phyloP scores from a whole-genome alignment of 1,284 basidiomycete species.

The Apiotrichum sp. region DNA sequence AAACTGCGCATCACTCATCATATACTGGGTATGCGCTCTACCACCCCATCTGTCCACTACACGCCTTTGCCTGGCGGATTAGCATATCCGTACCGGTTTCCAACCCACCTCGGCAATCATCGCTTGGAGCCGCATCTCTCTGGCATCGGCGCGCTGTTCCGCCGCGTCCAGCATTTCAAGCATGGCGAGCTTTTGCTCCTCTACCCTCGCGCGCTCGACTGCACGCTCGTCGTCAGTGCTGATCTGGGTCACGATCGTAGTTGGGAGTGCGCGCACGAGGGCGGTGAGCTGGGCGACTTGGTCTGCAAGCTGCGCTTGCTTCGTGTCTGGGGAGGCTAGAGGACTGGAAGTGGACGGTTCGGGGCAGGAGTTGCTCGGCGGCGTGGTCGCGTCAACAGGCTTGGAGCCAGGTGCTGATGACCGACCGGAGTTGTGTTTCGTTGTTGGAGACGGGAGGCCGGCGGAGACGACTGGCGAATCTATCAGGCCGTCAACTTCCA shows the following conservation, averaged over 20 bases:
- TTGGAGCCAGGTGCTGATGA: neutral
- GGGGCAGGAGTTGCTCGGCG: too few relatives aligned
- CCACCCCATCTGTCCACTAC: slow-evolving; percentile 17
- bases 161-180: slow-evolving; percentile 12
- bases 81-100: neutral
- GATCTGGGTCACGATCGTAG: neutral
- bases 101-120: slow-evolving; percentile 16
- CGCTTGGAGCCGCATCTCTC: slow-evolving; percentile 13
- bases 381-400: neutral
- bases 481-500: slow-evolving; percentile 2
- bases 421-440: neutral
- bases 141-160: slow-evolving; percentile 9
- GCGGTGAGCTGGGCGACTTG: slow-evolving; percentile 4
- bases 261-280: slow-evolving; percentile 5
- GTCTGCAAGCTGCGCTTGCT: neutral
- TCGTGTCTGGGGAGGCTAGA: neutral
- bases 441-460: neutral
- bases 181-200: slow-evolving; percentile 4
- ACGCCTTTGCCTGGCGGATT: slow-evolving; percentile 12
- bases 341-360: too few relatives aligned
- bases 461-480: neutral
- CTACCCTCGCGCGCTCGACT: neutral
- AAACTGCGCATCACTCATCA: too few relatives aligned
- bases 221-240: neutral
- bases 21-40: neutral